Percentiles rank a stretch among this genome's conserved stretches.
Conservation (phyloP, 2,329 filamentous ascomycete species). For the Microdochium trichocladiopsis region DNA sequence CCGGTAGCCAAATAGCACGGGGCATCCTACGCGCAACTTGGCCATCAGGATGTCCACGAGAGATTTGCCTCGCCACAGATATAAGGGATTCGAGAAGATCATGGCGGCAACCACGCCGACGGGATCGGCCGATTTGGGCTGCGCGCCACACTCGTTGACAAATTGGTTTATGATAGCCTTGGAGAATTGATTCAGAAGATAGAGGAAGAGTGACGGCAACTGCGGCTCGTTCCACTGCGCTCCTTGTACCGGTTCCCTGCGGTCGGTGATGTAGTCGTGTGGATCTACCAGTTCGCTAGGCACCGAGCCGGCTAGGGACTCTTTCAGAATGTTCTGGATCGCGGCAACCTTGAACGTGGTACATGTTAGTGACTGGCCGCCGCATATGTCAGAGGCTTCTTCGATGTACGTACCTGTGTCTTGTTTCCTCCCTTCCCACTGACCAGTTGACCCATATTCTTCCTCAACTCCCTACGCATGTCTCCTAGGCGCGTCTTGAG, state of each 20-base stretch:
- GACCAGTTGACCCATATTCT: conserved; percentile 67
- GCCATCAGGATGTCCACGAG: conserved; percentile 81
- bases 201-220: conserved; percentile 62
- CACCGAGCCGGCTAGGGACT: conserved; percentile 42
- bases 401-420: conserved; percentile 36
- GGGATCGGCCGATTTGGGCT: conserved; percentile 63
- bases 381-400: background rate
- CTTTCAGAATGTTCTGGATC: conserved; percentile 45
- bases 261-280: conserved; percentile 42
- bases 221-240: conserved; percentile 42
- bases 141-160: conserved; percentile 57
- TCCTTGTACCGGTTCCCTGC: conserved; percentile 38
- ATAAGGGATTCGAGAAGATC: conserved; percentile 64
- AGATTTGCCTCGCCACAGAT: conserved; percentile 58
- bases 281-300: conserved; percentile 48
- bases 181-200: conserved; percentile 68
- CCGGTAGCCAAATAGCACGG: conserved; percentile 76
- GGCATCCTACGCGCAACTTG: conserved; percentile 75
- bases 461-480: conserved; percentile 64
- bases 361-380: conserved; percentile 3
- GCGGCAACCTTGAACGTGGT: conserved; percentile 28
- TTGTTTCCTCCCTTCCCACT: conserved; percentile 57
- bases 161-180: conserved; percentile 69
- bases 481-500: conserved; percentile 64
- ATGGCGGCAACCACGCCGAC: conserved; percentile 71